phyloP scores from a whole-genome alignment of 345 rosid species.

The Dipteronia sinensis region DNA sequence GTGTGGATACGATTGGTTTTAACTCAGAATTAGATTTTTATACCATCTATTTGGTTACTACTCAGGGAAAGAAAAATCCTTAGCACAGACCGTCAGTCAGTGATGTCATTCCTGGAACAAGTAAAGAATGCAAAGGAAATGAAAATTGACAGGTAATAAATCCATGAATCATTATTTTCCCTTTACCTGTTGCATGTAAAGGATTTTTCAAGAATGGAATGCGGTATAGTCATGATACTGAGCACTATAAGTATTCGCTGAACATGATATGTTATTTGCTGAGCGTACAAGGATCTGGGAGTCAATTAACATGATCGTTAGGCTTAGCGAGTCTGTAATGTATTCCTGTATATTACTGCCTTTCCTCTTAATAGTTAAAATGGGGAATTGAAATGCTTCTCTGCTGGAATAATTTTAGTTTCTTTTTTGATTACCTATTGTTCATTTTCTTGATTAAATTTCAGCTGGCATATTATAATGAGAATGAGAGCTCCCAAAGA shows the following conservation, averaged over 20 bases:
- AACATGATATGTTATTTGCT: slow-evolving; percentile 1
- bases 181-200: background rate
- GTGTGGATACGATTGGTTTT: slow-evolving; percentile 3
- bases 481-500: slow-evolving; percentile 58
- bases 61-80: slow-evolving; percentile 79
- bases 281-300: background rate
- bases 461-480: slow-evolving; percentile 75
- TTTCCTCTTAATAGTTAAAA: background rate
- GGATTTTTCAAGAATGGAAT: background rate
- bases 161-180: background rate
- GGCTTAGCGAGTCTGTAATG: background rate
- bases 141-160: slow-evolving; percentile 65
- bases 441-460: slow-evolving; percentile 14
- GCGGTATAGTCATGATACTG: background rate
- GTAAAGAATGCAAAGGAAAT: slow-evolving; percentile 63
- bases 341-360: background rate
- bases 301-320: background rate
- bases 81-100: slow-evolving; percentile 54
- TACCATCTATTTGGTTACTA: slow-evolving; percentile 12
- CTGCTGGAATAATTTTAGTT: slow-evolving; percentile 1
- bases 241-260: background rate
- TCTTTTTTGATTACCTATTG: background rate
- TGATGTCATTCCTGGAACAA: slow-evolving; percentile 50
- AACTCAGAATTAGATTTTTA: background rate
- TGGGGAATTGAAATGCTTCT: background rate